Base-by-base conservation (phyloP, 106 monocot species). In the Dendrobium huoshanense region DNA sequence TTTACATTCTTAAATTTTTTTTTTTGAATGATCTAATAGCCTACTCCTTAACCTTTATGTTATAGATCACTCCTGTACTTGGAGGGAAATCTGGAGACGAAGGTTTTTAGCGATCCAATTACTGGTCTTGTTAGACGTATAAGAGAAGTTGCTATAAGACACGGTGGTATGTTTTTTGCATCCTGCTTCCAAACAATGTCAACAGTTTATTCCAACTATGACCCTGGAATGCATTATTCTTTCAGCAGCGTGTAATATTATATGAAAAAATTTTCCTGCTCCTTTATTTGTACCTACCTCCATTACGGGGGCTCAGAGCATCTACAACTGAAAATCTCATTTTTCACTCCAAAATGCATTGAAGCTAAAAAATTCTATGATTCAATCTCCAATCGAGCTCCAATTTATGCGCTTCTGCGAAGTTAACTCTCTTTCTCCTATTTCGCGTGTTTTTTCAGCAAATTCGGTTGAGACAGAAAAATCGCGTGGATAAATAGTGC, bases 71-170 rank as follows among this genome's bases (percentile, higher is more conserved):
- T 59, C 37, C 31, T 78, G 25, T 78, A 78, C 61, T 18, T 78
- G 55, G 78, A 78, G 41, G 61, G 78, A 56, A 78, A 76, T 27
- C 76, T 76, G 3, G 76, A 78, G 61, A 59, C 55, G 10, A 78
- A 78, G 61, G 78, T 78, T 59, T 78, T 78, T 24, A 78, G 61
- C n/a, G 78, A 78, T 78, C 78, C 78, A 61, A 41, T 61, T 5
- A 58, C 78, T 19, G 78, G 78, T 3, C 55, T 78, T 41, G 78
- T 78, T 24, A 76, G 76, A 27, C 76, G 76, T 5, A 76, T 76
- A 47, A 76, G 76, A 49, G 76, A 76, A 49, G 45, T 78, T 16
- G 78, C 61, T 59, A 59, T 78, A 41, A 33, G 78, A 20, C 20
- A 7, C 2, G 78, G 54, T n/a, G 78, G 78, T 78, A 78, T 59